Evolutionary conservation across 2,329 filamentous ascomycete species (phyloP), one percentile per base, ranked within the genome.

Genomic region (Alternaria hordeiaustralica): DNA sequence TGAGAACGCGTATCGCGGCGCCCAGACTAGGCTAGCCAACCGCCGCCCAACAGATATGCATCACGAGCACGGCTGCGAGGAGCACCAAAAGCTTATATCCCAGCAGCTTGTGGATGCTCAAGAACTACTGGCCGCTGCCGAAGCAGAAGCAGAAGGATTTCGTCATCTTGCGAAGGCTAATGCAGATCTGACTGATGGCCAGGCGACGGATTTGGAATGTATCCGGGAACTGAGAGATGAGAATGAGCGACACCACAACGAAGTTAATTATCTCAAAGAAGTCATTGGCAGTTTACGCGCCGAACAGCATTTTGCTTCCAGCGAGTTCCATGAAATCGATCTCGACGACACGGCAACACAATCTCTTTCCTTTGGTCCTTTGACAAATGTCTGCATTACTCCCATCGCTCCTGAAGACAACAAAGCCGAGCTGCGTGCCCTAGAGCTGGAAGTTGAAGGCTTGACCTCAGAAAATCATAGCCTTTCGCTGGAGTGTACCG

Each of bases 71-170:
- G 23, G 26, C 15, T 59, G 60, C 43, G 49, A 20, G 20, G 30
- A 59, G n/a, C 36, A 49, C 15, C 18, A 18, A 5, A 30, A 12
- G 9, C 11, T 6, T n/a, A 28, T 49, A 25, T 21, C 15, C 4
- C 25, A 60, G 11, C 11, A 63, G 26, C 9, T 63, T 20, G 28
- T 18, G n/a, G 41, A 58, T 13, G 61, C 61, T 12, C 11, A 41
- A 12, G 41, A 26, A 4, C n/a, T 55, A 6, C 59, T 56, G 18
- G 43, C n/a, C 3, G 59, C 54, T 2, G 49, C 55, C 4, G 59
- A 65, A 23, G 49, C 51, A 20, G 56, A 61, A 44, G 18, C 30
- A 4, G 44, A 58, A 18, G 61, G 33, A 11, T 18, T 58, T 5
- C 47, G 18, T 8, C 57, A 60, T 10, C 12, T 64, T 23, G 41